Base-by-base conservation (phyloP, 2,329 filamentous ascomycete species). In the Nakataea oryzae region DNA sequence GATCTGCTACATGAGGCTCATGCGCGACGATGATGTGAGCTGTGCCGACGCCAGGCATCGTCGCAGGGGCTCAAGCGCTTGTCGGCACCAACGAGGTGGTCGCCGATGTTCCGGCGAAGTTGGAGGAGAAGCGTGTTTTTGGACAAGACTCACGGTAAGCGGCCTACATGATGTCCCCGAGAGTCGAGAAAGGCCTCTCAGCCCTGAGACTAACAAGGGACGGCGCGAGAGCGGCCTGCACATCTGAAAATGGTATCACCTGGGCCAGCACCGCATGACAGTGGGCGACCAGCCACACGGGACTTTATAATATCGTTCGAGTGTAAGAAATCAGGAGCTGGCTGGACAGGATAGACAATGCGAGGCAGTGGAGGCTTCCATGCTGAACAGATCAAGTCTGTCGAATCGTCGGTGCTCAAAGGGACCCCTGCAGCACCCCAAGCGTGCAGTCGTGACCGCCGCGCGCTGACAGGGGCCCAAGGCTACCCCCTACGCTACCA, bases 81-180 rank as follows among this genome's bases (percentile, higher is more conserved):
- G 62, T 65, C 14, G 70, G 71, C 3, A 65, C 74, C 0, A 72
- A 75, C 57, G 73, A 74, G 24, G 71, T 74, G 9, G 65, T 74
- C 4, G 67, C 69, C 28, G 71, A 73, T 59, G 68, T 73, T 1
- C 60, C 74, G 1, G 56, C 64, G 6, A 65, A 65, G 62, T 65
- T 74, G 1, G 67, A 71, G 17, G 66, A 67, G 14, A 69, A 67
- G 29, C 64, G 65, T 1, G 54, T 62, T 1, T 47, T 70, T 50
- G 13, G 65, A 71, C 6, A 70, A 73, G 47, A 72, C 69, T 0
- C 70, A 69, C 54, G 65, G 47, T 63, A 54, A 26, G 11, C 12
- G 13, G 27, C 21, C n/a, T n/a, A 17, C 21, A 17, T 17, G 54
- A 9, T 55, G 21, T 50, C 41, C 41, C n/a, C n/a, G n/a, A 50